Percentiles rank a stretch among this genome's conserved stretches.
phyloP scores from a whole-genome alignment of 1,139 yeast species.

The Geotrichum siamense region DNA sequence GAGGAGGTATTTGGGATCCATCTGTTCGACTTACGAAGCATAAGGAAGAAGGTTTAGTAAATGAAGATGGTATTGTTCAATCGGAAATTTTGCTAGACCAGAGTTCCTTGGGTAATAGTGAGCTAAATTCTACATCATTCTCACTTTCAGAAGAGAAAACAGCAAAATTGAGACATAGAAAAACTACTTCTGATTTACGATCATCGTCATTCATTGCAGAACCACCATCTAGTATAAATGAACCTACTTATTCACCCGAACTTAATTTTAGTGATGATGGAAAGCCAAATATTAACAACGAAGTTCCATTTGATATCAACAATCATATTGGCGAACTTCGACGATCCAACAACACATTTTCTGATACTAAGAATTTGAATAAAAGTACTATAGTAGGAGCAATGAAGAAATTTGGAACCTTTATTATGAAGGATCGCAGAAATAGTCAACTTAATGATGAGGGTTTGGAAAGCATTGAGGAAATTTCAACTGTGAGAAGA shows the following conservation, averaged over 20 bases:
- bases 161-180: conserved; percentile 11
- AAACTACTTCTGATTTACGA: conserved; percentile 12
- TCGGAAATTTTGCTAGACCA: background rate
- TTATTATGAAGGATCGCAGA: conserved; percentile 28
- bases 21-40: background rate
- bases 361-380: background rate
- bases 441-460: background rate
- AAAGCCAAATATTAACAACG: background rate
- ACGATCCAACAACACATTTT: background rate
- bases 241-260: conserved; percentile 3
- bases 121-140: too few relatives aligned
- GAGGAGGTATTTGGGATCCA: conserved; percentile 82
- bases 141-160: background rate
- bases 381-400: conserved; percentile 24
- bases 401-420: conserved; percentile 30
- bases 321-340: conserved; percentile 22
- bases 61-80: background rate
- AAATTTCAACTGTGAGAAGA: background rate
- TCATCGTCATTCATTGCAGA: background rate
- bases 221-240: background rate
- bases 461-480: background rate
- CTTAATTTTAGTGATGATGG: background rate
- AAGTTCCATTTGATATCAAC: conserved; percentile 6
- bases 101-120: background rate
- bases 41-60: background rate